Evolutionary conservation across 306 rosid genomes (phyloP).

Genomic region (Gleditsia sinensis): DNA sequence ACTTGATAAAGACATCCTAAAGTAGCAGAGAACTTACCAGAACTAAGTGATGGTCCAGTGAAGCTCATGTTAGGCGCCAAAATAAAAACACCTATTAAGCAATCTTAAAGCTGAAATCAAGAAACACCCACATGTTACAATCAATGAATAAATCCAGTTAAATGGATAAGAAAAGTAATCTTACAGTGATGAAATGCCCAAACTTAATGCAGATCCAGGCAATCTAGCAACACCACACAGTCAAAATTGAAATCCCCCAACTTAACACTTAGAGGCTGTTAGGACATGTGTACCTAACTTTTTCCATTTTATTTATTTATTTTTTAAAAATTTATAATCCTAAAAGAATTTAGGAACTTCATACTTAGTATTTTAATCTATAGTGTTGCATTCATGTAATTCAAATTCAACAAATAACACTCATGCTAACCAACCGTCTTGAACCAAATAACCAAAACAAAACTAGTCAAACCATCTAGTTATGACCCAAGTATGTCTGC

Average conservation of each 20-base stretch:
- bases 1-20: constrained; percentile 22
- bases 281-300: background rate
- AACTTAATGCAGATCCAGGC: background rate
- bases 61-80: constrained; percentile 72
- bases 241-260: too few species aligned
- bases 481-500: background rate
- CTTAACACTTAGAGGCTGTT: background rate
- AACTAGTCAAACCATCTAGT: background rate
- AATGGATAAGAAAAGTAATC: background rate
- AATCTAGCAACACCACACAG: background rate
- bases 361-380: background rate
- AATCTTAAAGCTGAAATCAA: constrained; percentile 49
- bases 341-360: background rate
- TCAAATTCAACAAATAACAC: background rate
- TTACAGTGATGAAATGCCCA: background rate
- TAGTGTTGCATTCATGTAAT: background rate
- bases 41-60: constrained; percentile 65
- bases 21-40: constrained; percentile 60
- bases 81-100: constrained; percentile 37
- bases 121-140: constrained; percentile 19
- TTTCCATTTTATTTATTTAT: background rate
- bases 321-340: background rate
- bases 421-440: background rate
- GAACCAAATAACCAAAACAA: background rate
- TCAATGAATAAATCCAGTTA: constrained; percentile 16